phyloP scores from a whole-genome alignment of 805 yeast species.

The Ogataea ganodermae region DNA sequence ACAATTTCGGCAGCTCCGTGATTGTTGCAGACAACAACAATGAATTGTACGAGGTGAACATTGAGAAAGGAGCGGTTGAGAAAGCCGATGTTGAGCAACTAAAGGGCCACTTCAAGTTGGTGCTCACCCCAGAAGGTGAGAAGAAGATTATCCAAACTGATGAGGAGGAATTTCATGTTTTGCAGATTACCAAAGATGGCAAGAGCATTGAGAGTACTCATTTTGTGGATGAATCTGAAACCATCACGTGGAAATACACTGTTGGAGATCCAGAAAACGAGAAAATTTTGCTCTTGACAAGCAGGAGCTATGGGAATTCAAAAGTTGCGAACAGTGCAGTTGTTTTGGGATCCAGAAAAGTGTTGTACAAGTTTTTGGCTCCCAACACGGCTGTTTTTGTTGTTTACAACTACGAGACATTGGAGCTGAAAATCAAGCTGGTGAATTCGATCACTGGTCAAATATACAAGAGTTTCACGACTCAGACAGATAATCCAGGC shows the following conservation, averaged over 20 bases:
- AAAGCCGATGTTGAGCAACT: slow-evolving; percentile 4
- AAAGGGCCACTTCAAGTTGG: slow-evolving; percentile 11
- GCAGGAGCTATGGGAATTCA: slow-evolving; percentile 42
- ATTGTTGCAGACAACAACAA: slow-evolving; percentile 8
- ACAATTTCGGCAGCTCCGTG: slow-evolving; percentile 10
- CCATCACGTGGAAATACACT: slow-evolving; percentile 24
- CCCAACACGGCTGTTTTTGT: slow-evolving; percentile 66
- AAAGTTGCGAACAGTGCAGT: slow-evolving; percentile 63
- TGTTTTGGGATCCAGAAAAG: slow-evolving; percentile 67
- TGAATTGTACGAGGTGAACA: slow-evolving; percentile 14
- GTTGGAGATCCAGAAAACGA: slow-evolving; percentile 28
- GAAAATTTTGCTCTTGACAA: slow-evolving; percentile 41
- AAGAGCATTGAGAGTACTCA: slow-evolving; percentile 20
- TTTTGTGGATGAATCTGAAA: not conserved
- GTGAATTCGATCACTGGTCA: slow-evolving; percentile 74
- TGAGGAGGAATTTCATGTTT: slow-evolving; percentile 17
- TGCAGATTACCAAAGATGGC: slow-evolving; percentile 3
- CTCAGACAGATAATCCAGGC: slow-evolving; percentile 27
- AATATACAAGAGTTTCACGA: slow-evolving; percentile 42
- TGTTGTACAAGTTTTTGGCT: slow-evolving; percentile 79
- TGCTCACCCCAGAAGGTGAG: slow-evolving; percentile 6
- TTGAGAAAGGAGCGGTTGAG: not conserved
- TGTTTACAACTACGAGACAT: slow-evolving; percentile 31
- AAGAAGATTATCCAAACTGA: slow-evolving; percentile 18
- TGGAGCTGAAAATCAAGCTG: slow-evolving; percentile 48